These are phyloP conservation scores for Cutaneotrichosporon sp. DNA, from an alignment of 1,284 basidiomycete genomes.

Conservation along the genomic window DNA sequence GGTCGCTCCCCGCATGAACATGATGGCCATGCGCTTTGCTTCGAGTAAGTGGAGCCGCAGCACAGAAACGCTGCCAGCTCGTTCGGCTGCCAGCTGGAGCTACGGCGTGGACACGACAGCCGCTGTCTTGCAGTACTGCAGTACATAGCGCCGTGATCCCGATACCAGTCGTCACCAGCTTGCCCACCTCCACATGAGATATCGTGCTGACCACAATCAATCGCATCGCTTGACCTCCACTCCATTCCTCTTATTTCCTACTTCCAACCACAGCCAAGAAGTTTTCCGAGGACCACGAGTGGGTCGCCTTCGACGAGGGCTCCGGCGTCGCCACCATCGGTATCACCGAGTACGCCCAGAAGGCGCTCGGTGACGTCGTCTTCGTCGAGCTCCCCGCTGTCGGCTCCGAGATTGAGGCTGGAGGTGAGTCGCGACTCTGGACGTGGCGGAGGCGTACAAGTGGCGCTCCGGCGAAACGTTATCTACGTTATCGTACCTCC, in stretches of 20 bases:
- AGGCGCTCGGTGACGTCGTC: conserved; percentile 90
- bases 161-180: too few species aligned
- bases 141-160: too few species aligned
- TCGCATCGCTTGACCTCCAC: neutral
- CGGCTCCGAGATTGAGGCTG: conserved; percentile 66
- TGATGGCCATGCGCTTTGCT: conserved; percentile 26
- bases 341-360: conserved; percentile 92
- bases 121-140: too few species aligned
- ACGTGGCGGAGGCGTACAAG: neutral
- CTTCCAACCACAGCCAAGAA: conserved; percentile 55
- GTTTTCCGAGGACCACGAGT: conserved; percentile 89
- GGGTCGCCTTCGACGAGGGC: conserved; percentile 78
- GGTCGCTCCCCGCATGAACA: conserved; percentile 9
- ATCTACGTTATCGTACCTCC: neutral
- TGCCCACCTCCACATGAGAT: too few species aligned
- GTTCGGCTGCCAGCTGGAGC: too few species aligned
- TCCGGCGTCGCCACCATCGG: conserved; percentile 75
- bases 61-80: neutral
- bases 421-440: conserved; percentile 67
- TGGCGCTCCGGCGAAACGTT: neutral
- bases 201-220: too few species aligned
- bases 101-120: too few species aligned
- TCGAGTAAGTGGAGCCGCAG: conserved; percentile 17
- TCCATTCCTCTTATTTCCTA: neutral
- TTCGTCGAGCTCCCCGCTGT: conserved; percentile 84